phyloP scores from a whole-genome alignment of 306 rosid genomes.

The Alnus rubra region DNA sequence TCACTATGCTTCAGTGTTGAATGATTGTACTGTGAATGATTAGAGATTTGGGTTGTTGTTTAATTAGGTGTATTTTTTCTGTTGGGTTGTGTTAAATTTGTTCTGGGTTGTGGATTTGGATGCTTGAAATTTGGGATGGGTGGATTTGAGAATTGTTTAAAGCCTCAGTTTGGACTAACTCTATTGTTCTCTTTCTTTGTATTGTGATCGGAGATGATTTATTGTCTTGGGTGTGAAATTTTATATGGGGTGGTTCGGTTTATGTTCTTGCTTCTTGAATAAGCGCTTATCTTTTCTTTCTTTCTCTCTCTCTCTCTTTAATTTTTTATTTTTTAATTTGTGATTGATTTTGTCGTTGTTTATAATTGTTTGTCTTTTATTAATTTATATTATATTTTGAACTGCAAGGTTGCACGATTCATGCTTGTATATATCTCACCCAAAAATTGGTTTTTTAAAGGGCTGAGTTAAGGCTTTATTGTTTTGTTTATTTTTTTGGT shows the following conservation, averaged over 20 bases:
- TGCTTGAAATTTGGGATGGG: constrained; percentile 15
- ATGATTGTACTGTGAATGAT: constrained; percentile 15
- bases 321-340: not conserved
- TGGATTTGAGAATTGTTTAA: not conserved
- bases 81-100: constrained; percentile 18
- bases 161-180: constrained; percentile 11
- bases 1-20: constrained; percentile 5
- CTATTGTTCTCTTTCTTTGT: not conserved
- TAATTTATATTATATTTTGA: not conserved
- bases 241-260: not conserved
- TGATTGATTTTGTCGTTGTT: not conserved
- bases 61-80: constrained; percentile 6
- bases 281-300: not conserved
- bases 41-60: not conserved
- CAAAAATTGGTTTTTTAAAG: not conserved
- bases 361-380: not conserved
- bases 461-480: not conserved
- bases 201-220: not conserved
- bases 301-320: not conserved
- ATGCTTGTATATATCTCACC: constrained; percentile 1
- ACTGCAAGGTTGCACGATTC: not conserved
- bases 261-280: not conserved
- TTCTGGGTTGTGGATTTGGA: constrained; percentile 9
- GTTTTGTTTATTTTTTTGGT: not conserved
- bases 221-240: not conserved